Conservation (phyloP, 805 yeast genomes). For the Isabelozyma heimii region DNA sequence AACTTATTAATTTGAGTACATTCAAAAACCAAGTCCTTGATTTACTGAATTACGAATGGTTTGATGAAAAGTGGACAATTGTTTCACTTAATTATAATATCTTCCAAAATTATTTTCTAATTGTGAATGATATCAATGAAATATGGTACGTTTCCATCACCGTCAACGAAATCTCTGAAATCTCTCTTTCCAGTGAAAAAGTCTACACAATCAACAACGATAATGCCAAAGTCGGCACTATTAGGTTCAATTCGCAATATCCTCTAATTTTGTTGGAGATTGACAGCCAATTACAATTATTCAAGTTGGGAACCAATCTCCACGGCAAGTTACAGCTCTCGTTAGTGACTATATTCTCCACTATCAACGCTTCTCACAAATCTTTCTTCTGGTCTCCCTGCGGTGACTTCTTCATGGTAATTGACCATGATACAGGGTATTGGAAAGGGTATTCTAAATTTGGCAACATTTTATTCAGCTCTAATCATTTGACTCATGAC, state of each 20-base stretch:
- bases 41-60: conserved; percentile 30
- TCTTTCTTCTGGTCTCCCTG: conserved; percentile 30
- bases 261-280: conserved; percentile 15
- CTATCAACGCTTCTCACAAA: not conserved
- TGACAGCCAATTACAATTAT: conserved; percentile 4
- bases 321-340: not conserved
- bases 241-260: conserved; percentile 21
- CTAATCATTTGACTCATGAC: conserved; percentile 20
- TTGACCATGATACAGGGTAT: conserved; percentile 14
- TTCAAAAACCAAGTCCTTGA: conserved; percentile 25
- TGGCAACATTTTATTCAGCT: conserved; percentile 29
- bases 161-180: not conserved
- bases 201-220: not conserved
- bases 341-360: not conserved
- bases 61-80: conserved; percentile 13
- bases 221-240: not conserved
- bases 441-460: conserved; percentile 36
- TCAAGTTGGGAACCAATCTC: conserved; percentile 5
- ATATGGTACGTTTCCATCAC: conserved; percentile 17
- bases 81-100: conserved; percentile 21
- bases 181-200: not conserved
- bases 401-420: conserved; percentile 28
- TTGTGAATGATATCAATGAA: conserved; percentile 22
- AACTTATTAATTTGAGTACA: conserved; percentile 30
- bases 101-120: conserved; percentile 24